phyloP scores from a whole-genome alignment of 345 rosid genomes.

The Citrus inodora region DNA sequence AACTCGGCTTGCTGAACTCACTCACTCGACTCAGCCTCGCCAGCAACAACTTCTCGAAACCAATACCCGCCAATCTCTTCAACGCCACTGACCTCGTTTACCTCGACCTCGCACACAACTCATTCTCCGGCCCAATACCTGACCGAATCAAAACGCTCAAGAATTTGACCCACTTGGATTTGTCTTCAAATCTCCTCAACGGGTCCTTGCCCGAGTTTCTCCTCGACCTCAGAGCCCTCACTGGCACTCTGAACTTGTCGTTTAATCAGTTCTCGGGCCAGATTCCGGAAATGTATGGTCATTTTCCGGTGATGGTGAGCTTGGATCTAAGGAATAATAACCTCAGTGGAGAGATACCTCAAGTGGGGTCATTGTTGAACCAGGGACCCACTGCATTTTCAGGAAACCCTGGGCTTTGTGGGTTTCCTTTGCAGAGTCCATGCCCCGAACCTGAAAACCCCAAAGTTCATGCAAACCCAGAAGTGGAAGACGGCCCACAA shows the following conservation, averaged over 20 bases:
- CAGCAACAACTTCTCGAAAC: conserved; percentile 63
- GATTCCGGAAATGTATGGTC: conserved; percentile 69
- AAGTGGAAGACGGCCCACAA: conserved; percentile 34
- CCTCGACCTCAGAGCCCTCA: conserved; percentile 47
- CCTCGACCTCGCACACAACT: conserved; percentile 73
- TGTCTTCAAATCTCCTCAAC: conserved; percentile 65
- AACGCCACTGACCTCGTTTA: conserved; percentile 44
- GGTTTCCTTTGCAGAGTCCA: conserved; percentile 66
- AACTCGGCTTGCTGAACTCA: conserved; percentile 71
- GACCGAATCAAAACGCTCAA: conserved; percentile 40
- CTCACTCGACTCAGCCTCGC: conserved; percentile 55
- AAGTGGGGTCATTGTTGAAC: conserved; percentile 73
- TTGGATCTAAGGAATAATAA: conserved; percentile 81
- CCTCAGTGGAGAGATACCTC: conserved; percentile 82
- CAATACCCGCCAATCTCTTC: conserved; percentile 59
- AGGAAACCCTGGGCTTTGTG: conserved; percentile 78
- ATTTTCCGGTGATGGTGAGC: conserved; percentile 68
- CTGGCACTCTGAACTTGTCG: conserved; percentile 76
- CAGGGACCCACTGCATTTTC: conserved; percentile 97
- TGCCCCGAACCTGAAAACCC: conserved; percentile 59
- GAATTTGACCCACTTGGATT: conserved; percentile 57
- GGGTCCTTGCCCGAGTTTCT: conserved; percentile 75
- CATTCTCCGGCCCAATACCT: conserved; percentile 64
- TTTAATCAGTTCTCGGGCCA: conserved; percentile 64
- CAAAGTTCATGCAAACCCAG: conserved; percentile 37